These are phyloP conservation scores for Apiospora phragmitis DNA, from an alignment of 2,329 filamentous ascomycete species.

Conservation along the genomic window DNA sequence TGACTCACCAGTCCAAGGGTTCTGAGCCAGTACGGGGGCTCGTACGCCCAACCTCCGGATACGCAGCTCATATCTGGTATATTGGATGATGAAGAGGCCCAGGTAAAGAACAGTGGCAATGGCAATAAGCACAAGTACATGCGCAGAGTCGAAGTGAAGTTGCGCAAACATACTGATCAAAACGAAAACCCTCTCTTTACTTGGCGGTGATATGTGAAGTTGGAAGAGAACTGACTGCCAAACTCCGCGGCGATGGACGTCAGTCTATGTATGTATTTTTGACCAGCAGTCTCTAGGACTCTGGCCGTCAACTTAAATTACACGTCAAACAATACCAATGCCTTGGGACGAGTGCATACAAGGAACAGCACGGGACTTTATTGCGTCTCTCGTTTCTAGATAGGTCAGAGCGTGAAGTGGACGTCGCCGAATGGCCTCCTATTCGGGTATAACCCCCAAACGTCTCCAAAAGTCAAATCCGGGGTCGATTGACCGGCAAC, in stretches of 20 bases:
- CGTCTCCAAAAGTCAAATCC: background rate
- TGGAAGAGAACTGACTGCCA: background rate
- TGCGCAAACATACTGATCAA: background rate
- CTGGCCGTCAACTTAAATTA: background rate
- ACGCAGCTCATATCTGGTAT: constrained; percentile 22
- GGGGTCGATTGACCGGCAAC: background rate
- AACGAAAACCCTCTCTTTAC: background rate
- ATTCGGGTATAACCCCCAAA: background rate
- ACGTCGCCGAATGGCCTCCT: background rate
- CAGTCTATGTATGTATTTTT: background rate
- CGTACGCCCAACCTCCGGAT: constrained; percentile 35
- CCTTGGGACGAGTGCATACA: background rate
- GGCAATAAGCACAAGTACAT: background rate
- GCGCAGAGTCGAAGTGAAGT: background rate
- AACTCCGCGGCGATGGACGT: background rate
- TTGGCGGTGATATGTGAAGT: no score
- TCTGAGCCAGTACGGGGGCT: constrained; percentile 33
- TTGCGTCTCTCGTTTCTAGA: background rate
- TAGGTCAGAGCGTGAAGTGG: background rate
- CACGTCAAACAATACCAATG: background rate
- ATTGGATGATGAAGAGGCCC: constrained; percentile 16
- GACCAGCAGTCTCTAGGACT: background rate
- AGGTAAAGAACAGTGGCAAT: background rate
- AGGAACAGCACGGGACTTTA: constrained; percentile 9
- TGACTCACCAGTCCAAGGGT: constrained; percentile 34